Percentiles rank a stretch among this genome's conserved stretches.
phyloP scores from a whole-genome alignment of 371 early-diverging fungal species.

The Syncephalastrum racemosum region DNA sequence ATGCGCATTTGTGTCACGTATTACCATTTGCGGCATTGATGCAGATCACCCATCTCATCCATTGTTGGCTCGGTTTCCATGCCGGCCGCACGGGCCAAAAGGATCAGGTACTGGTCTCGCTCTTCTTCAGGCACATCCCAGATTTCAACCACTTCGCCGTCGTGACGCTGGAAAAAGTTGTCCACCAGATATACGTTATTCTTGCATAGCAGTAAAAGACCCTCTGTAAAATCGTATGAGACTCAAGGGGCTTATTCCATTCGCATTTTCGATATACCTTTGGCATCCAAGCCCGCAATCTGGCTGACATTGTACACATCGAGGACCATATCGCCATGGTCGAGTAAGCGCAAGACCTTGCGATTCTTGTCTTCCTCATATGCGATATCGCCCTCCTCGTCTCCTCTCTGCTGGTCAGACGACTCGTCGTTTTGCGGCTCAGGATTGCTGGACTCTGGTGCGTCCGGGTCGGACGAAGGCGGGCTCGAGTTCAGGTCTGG shows the following conservation, averaged over 20 bases:
- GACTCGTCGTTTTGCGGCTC: constrained; percentile 19
- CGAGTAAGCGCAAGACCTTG: constrained; percentile 70
- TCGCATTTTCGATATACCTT: constrained; percentile 38
- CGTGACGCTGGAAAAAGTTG: constrained; percentile 68
- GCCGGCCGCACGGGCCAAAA: constrained; percentile 60
- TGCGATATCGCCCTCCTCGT: constrained; percentile 50
- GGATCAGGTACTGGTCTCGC: constrained; percentile 66
- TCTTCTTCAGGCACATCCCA: constrained; percentile 72
- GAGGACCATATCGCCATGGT: constrained; percentile 69
- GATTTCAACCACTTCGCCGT: constrained; percentile 78
- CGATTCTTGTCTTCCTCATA: constrained; percentile 75
- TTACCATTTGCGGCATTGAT: constrained; percentile 63
- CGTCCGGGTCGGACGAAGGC: background rate
- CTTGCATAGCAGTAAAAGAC: constrained; percentile 69
- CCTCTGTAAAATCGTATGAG: constrained; percentile 44
- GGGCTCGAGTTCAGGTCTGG: background rate
- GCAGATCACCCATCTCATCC: constrained; percentile 52
- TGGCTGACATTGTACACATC: constrained; percentile 77
- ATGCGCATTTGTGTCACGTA: constrained; percentile 4
- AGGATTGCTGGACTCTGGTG: constrained; percentile 2
- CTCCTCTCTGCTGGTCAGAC: constrained; percentile 17
- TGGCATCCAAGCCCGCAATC: constrained; percentile 71
- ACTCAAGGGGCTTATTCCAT: background rate
- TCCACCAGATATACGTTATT: constrained; percentile 76
- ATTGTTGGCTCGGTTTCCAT: constrained; percentile 47